Evolutionary conservation across 2,329 filamentous ascomycete species (phyloP).

Genomic region (Metarhizium anisopliae): DNA sequence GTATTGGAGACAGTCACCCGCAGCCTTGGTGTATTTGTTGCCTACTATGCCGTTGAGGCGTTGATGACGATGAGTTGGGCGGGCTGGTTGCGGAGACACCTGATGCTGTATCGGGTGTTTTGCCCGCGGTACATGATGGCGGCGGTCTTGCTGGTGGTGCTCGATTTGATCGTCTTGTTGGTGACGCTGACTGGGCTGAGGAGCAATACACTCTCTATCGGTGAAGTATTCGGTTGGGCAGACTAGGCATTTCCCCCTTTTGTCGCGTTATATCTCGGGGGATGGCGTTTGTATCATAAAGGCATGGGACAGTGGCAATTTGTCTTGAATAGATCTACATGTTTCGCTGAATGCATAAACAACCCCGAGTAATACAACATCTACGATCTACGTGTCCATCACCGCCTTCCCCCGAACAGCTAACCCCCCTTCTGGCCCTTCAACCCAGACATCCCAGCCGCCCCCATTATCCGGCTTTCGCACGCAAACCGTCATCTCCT

Average conservation of each 20-base stretch:
- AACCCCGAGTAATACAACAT: background rate
- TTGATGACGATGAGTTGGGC: constrained; percentile 87
- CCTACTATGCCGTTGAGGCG: constrained; percentile 76
- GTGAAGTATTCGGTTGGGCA: constrained; percentile 81
- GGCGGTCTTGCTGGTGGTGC: constrained; percentile 58
- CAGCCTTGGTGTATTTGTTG: constrained; percentile 63
- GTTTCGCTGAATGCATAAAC: background rate
- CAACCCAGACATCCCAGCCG: constrained; percentile 57
- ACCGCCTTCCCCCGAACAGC: constrained; percentile 49
- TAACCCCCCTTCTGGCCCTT: constrained; percentile 50
- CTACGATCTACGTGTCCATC: constrained; percentile 7
- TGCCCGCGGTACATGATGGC: constrained; percentile 84
- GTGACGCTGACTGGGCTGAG: constrained; percentile 67
- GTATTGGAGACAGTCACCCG: constrained; percentile 63
- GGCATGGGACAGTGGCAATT: background rate
- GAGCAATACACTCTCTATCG: constrained; percentile 68
- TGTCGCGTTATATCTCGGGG: background rate
- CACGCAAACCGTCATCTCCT: constrained; percentile 62
- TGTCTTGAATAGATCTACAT: background rate
- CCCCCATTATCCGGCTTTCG: constrained; percentile 28
- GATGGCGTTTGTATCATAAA: background rate
- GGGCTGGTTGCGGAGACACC: constrained; percentile 74
- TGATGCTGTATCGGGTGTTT: constrained; percentile 96
- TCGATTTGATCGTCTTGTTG: constrained; percentile 65
- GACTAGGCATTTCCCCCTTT: constrained; percentile 25